These are phyloP conservation scores for Termitomyces sp. DNA, from an alignment of 1,284 basidiomycete species.

Conservation along the genomic window DNA sequence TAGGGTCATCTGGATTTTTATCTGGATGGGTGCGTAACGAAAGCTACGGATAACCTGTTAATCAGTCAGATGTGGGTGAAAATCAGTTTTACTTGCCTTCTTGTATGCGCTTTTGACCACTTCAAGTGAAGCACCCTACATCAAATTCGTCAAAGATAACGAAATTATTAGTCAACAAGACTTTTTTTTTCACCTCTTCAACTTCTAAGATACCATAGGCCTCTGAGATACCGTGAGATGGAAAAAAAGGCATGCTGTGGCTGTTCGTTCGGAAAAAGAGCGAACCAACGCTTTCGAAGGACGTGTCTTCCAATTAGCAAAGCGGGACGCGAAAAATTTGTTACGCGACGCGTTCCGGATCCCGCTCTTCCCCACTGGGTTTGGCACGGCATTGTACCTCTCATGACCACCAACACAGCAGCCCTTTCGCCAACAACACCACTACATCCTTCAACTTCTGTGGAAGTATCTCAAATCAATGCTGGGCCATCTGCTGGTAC, in stretches of 20 bases:
- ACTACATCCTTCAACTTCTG: neutral
- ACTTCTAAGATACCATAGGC: conserved; percentile 57
- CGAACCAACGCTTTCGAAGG: neutral
- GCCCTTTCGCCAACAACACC: neutral
- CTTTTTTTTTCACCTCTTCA: conserved; percentile 42
- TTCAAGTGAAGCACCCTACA: conserved; percentile 56
- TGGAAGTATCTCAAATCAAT: conserved; percentile 8
- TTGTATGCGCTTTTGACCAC: conserved; percentile 63
- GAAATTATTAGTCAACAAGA: neutral
- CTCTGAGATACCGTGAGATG: conserved; percentile 27
- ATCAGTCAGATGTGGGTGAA: neutral
- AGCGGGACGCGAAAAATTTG: conserved; percentile 14
- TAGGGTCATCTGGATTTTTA: conserved; percentile 59
- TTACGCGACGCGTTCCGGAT: conserved; percentile 21
- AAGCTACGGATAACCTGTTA: conserved; percentile 34
- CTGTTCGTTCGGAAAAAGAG: neutral
- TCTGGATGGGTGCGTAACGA: conserved; percentile 70
- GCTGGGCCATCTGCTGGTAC: conserved; percentile 9
- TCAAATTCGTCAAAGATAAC: neutral
- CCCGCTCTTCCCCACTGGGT: neutral
- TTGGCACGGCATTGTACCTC: neutral
- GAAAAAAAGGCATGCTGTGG: conserved; percentile 5
- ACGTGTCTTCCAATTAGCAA: neutral
- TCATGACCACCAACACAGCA: conserved; percentile 13
- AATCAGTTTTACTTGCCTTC: conserved; percentile 37